Conservation (phyloP, 2,329 filamentous ascomycete genomes). For the Triangularia setosa region DNA sequence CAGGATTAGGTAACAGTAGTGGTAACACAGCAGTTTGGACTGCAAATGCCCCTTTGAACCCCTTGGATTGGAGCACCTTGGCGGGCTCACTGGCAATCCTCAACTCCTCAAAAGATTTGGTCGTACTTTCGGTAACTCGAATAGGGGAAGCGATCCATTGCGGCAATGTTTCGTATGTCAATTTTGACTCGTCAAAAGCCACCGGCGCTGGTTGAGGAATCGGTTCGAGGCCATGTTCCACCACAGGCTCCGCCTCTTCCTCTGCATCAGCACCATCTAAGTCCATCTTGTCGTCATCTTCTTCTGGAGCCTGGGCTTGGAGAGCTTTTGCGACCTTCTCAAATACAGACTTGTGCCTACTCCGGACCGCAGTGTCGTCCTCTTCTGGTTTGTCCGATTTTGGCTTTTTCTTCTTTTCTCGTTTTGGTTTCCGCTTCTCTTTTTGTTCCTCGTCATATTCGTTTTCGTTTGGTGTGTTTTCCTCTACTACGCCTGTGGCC, state of each 20-base stretch:
- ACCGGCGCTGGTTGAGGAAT: constrained; percentile 72
- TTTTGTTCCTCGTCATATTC: constrained; percentile 11
- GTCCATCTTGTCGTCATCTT: constrained; percentile 26
- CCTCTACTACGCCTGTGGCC: not conserved
- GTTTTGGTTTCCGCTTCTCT: constrained; percentile 16
- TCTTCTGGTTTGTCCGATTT: constrained; percentile 20
- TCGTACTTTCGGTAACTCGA: constrained; percentile 59
- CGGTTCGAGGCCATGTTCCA: constrained; percentile 68
- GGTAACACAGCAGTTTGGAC: constrained; percentile 79
- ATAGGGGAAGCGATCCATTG: constrained; percentile 75
- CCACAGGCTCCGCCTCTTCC: constrained; percentile 23
- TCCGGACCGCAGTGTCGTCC: constrained; percentile 23
- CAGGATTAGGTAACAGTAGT: constrained; percentile 64
- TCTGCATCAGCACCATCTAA: constrained; percentile 28
- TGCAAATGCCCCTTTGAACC: constrained; percentile 69
- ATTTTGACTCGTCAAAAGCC: constrained; percentile 52
- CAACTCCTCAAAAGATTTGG: constrained; percentile 58
- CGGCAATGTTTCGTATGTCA: constrained; percentile 75
- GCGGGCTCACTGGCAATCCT: constrained; percentile 59
- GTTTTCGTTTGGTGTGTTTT: constrained; percentile 19
- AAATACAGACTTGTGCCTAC: constrained; percentile 48
- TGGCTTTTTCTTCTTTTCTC: constrained; percentile 31
- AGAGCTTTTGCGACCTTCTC: constrained; percentile 44
- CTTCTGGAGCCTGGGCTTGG: constrained; percentile 25
- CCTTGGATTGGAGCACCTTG: constrained; percentile 61